Percentiles rank a stretch among this genome's conserved stretches.
Conservation (phyloP, 164 flowering plant species). For the Akebia trifoliata region DNA sequence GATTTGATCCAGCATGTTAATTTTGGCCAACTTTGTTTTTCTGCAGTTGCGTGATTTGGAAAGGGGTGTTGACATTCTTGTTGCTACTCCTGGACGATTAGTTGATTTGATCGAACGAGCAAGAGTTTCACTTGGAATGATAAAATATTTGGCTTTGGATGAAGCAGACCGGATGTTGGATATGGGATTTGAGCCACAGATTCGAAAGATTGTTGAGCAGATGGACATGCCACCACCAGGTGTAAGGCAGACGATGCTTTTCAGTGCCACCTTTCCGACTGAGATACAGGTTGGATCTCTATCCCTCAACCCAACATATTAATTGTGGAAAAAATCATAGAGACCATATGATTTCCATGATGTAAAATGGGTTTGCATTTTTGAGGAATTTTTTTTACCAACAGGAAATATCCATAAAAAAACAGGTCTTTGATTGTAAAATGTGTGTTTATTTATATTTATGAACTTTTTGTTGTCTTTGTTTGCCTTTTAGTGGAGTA, state of each 20-base stretch:
- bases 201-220: constrained; percentile 51
- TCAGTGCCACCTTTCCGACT: constrained; percentile 67
- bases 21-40: not conserved
- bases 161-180: constrained; percentile 72
- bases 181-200: constrained; percentile 70
- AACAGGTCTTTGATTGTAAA: no score
- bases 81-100: constrained; percentile 70
- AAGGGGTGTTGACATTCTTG: constrained; percentile 60
- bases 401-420: no score
- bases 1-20: not conserved
- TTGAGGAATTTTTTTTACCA: no score
- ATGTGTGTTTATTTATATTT: no score
- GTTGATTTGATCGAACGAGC: constrained; percentile 61
- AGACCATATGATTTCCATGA: no score
- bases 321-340: no score
- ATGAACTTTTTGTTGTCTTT: no score
- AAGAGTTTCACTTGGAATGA: constrained; percentile 42
- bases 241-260: constrained; percentile 56
- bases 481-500: no score
- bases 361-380: no score
- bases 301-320: no score
- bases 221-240: constrained; percentile 58
- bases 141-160: constrained; percentile 53
- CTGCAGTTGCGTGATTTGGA: constrained; percentile 46
- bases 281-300: constrained; percentile 47